Evolutionary conservation across 129 eudicot species (phyloP), one percentile per base, ranked within the genome.

Genomic region (Calendula officinalis): DNA sequence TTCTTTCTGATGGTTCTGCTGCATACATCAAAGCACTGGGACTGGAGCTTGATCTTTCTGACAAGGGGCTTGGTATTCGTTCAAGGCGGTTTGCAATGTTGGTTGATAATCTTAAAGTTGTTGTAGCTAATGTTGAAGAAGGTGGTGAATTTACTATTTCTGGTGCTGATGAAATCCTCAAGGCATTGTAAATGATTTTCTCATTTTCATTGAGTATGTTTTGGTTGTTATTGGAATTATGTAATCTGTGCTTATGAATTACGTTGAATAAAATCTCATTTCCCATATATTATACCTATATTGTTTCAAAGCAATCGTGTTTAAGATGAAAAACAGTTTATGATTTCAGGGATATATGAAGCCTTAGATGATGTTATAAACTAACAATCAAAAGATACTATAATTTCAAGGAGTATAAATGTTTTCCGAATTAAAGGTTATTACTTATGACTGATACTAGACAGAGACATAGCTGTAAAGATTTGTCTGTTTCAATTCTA

Each of bases 131-230:
- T 43, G 37, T 91, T 46, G 96, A 87, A 68, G 15, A 83, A n/a
- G 91, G 96, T 7, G 96, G 98, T 15, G 94, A 87, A 10, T 91
- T 91, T 77, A 84, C 94, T 1, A 80, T 91, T 53, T 91, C 98
- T 17, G 63, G 96, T 27, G 96, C 88, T 7, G 83, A 82, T 35
- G 96, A 91, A 1, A 88, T 91, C 40, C 83, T 87, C 62, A 75
- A 78, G 58, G 84, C 91, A 22, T 84, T 87, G 32, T 91, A 49
- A 70, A 68, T 22, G 12, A 1, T 52, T 9, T 8, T 7, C 22
- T 41, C 42, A 40, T 12, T 60, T 39, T 13, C 4, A 9, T 22
- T 12, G 13, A 44, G 35, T 35, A 10, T 36, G 32, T 64, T 64
- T 46, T 14, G 5, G 4, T 9, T 35, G 36, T 53, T 9, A 22